A percentile compares a stretch with the other conserved stretches of the same genome.
phyloP scores from a whole-genome alignment of 2,329 filamentous ascomycete genomes.

The Aspergillus phoenicis region DNA sequence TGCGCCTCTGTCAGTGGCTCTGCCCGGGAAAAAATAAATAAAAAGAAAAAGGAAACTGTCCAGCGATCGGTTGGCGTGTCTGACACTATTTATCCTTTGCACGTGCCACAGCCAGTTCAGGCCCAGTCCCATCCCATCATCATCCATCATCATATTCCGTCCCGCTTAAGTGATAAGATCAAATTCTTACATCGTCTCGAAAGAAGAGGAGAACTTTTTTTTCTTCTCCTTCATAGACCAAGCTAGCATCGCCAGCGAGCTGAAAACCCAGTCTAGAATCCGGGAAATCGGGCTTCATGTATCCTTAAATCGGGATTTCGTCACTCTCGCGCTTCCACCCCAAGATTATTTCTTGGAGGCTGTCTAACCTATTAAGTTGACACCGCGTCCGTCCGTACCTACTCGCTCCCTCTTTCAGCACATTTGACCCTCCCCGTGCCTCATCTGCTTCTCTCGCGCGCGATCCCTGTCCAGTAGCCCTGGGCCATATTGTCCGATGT shows the following conservation, averaged over 20 bases:
- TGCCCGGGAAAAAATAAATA: background rate
- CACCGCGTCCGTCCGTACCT: background rate
- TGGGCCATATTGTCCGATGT: constrained; percentile 60
- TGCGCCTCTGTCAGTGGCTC: constrained; percentile 1
- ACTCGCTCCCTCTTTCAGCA: background rate
- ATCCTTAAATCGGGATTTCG: constrained; percentile 11
- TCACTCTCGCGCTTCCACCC: background rate
- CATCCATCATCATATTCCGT: constrained; percentile 13
- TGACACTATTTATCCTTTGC: constrained; percentile 5
- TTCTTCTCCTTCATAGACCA: background rate
- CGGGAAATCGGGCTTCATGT: constrained; percentile 8
- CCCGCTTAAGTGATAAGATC: constrained; percentile 27
- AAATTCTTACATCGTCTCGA: constrained; percentile 11
- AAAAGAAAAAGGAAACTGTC: background rate
- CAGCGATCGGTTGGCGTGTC: background rate
- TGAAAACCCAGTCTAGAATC: background rate
- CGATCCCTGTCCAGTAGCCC: background rate
- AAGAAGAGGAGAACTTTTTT: background rate
- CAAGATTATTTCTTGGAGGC: background rate
- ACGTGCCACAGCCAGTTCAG: constrained; percentile 19
- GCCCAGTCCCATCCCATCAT: background rate
- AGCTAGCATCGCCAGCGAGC: background rate
- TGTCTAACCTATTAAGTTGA: background rate
- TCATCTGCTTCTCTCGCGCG: constrained; percentile 7
- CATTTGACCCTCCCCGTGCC: background rate